Evolutionary conservation across 2,329 filamentous ascomycete genomes (phyloP).

Genomic region (Botryotinia globosa): DNA sequence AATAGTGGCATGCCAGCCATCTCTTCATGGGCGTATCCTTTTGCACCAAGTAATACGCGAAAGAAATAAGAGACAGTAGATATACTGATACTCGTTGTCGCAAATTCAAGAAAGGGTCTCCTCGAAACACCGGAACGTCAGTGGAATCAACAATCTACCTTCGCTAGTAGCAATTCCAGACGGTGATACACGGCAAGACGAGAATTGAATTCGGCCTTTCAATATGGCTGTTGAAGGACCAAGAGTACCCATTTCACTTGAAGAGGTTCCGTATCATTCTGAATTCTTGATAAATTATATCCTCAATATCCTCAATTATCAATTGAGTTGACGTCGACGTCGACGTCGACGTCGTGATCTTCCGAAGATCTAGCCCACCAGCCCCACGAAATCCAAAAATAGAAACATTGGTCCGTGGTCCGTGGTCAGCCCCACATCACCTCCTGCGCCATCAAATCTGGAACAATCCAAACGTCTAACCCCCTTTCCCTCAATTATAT

Average conservation of each 20-base stretch:
- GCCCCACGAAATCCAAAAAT: conserved; percentile 12
- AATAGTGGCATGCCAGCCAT: neutral
- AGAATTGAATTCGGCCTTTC: neutral
- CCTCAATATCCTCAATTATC: neutral
- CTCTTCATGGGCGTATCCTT: neutral
- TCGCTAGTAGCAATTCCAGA: neutral
- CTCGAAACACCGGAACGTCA: neutral
- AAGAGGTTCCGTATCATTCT: fast-evolving
- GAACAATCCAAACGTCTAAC: neutral
- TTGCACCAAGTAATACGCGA: neutral
- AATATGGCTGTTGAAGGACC: neutral
- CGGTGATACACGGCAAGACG: neutral
- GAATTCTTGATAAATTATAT: neutral
- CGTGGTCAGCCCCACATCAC: conserved; percentile 1
- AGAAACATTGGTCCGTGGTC: neutral
- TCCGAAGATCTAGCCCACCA: neutral
- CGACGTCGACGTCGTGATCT: neutral
- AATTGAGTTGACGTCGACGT: neutral
- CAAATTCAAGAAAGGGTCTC: neutral
- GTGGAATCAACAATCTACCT: neutral
- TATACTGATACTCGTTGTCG: neutral
- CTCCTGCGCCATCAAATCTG: neutral
- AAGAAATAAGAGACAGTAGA: neutral
- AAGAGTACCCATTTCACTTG: no score
- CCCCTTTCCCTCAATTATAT: neutral